These are phyloP conservation scores for Halocafeteria seosinensis DNA, from an alignment of 108 stramenopile species.

Conservation along the genomic window DNA sequence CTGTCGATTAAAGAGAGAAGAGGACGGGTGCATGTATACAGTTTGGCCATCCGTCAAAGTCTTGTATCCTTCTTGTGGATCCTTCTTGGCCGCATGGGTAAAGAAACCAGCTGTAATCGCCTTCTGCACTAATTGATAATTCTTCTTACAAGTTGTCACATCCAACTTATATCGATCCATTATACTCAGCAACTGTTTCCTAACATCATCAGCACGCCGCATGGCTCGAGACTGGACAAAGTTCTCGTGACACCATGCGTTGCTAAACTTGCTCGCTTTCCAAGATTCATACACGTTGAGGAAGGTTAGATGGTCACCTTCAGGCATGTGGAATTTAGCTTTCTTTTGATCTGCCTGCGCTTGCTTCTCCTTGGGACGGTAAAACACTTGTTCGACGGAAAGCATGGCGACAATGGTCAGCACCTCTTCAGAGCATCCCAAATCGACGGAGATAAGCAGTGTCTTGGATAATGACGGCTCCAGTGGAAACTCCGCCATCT, in stretches of 20 bases:
- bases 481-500: conserved; percentile 85
- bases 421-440: conserved; percentile 84
- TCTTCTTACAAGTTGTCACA: conserved; percentile 53
- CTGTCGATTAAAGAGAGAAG: conserved; percentile 60
- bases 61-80: conserved; percentile 73
- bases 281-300: no score
- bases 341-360: conserved; percentile 92
- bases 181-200: conserved; percentile 16
- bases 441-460: conserved; percentile 77
- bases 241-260: conserved; percentile 94
- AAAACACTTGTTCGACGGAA: conserved; percentile 81
- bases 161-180: conserved; percentile 48
- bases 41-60: conserved; percentile 96
- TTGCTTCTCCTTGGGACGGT: conserved; percentile 79
- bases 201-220: conserved; percentile 17
- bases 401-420: conserved; percentile 81
- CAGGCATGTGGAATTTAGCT: conserved; percentile 79
- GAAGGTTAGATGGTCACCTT: conserved; percentile 88
- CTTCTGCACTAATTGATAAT: conserved; percentile 66
- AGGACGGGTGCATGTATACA: conserved; percentile 79
- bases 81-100: conserved; percentile 85
- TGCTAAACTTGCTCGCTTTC: conserved; percentile 53
- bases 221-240: conserved; percentile 62
- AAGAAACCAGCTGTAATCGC: conserved; percentile 75
- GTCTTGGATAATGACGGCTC: conserved; percentile 76